Evolutionary conservation across 2,329 filamentous ascomycete species (phyloP).

Genomic region (Colletotrichum spaethianum): DNA sequence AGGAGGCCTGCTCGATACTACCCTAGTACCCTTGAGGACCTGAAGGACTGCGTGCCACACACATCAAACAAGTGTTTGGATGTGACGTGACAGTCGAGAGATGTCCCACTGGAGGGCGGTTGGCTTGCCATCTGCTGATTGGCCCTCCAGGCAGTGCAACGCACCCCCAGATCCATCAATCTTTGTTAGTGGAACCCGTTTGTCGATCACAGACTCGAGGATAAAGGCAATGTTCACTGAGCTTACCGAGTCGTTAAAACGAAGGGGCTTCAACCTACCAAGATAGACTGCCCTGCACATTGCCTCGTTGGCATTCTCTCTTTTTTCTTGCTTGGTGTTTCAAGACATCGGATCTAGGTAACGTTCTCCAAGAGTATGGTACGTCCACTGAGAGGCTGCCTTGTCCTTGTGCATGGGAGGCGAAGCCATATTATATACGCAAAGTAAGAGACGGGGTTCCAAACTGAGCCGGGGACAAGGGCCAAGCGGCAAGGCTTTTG

Average conservation of each 20-base stretch:
- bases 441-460: too few species aligned
- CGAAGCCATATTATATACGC: not conserved
- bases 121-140: conserved; percentile 27
- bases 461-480: not conserved
- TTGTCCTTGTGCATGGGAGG: not conserved
- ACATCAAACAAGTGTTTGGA: conserved; percentile 19
- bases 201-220: conserved; percentile 2
- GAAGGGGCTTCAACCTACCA: not conserved
- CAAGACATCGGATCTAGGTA: not conserved
- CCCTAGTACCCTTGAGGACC: not conserved
- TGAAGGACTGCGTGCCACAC: not conserved
- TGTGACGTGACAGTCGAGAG: not conserved
- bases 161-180: conserved; percentile 25
- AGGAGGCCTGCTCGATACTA: not conserved
- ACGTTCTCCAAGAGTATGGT: not conserved
- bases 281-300: not conserved
- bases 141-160: conserved; percentile 12
- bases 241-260: conserved; percentile 5
- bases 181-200: conserved; percentile 10
- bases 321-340: not conserved
- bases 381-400: not conserved
- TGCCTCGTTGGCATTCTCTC: not conserved
- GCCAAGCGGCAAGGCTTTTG: too few species aligned
- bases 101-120: conserved; percentile 7
- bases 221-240: conserved; percentile 8